A percentile compares a stretch with the other conserved stretches of the same genome.
Conservation (phyloP, 1,284 basidiomycete genomes). For the Ustilago esculenta region DNA sequence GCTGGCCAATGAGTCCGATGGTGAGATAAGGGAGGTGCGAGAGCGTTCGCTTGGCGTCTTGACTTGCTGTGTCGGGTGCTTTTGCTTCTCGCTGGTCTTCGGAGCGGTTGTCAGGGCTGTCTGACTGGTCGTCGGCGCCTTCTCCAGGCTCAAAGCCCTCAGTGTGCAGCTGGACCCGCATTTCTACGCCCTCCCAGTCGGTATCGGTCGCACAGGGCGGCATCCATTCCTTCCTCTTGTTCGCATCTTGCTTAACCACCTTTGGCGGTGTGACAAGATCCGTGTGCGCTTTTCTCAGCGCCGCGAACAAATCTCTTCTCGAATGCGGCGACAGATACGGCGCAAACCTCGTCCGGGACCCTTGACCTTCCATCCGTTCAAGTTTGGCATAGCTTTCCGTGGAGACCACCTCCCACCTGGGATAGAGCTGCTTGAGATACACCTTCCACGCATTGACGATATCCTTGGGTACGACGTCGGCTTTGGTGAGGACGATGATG, state of each 20-base stretch:
- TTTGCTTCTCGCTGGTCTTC: not conserved
- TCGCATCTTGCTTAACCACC: constrained; percentile 71
- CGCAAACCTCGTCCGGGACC: constrained; percentile 37
- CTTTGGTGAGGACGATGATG: constrained; percentile 55
- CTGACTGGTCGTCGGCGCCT: not conserved
- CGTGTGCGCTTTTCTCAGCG: constrained; percentile 76
- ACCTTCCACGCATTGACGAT: constrained; percentile 45
- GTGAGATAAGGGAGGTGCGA: constrained; percentile 44
- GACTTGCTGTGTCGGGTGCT: not conserved
- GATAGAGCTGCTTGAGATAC: constrained; percentile 39
- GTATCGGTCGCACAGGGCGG: constrained; percentile 68
- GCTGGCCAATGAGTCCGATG: constrained; percentile 72
- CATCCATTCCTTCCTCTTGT: constrained; percentile 75
- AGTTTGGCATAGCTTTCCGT: constrained; percentile 51
- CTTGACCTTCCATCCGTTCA: constrained; percentile 51
- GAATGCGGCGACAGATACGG: constrained; percentile 45
- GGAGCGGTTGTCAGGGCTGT: not conserved
- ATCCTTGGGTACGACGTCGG: constrained; percentile 43
- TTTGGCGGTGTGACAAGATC: constrained; percentile 78
- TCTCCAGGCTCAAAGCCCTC: constrained; percentile 13
- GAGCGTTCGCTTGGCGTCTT: constrained; percentile 11
- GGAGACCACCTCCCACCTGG: constrained; percentile 47
- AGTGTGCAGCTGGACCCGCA: constrained; percentile 36
- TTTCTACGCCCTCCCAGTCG: constrained; percentile 50
- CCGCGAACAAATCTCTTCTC: constrained; percentile 71